Base-by-base conservation (phyloP, 2,329 filamentous ascomycete genomes). In the Fusarium mexicanum region DNA sequence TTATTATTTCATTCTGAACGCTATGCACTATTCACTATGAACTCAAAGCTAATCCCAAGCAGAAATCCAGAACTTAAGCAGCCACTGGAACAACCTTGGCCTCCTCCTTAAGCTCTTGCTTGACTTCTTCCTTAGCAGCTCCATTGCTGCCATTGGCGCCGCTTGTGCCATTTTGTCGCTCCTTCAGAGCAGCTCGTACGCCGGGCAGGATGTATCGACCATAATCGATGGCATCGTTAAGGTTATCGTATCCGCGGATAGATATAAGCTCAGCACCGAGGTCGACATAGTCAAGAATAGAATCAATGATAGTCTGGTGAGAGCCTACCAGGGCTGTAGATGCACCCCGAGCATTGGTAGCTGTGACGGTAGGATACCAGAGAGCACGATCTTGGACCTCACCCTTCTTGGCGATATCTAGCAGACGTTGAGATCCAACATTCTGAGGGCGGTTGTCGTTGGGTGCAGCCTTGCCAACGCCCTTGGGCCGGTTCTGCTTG, bases 351-450 rank as follows among this genome's bases (percentile, higher is more conserved):
- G 89, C 89, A 76, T 88, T 88, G 2, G 89, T 91, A 4, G 89
- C 89, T 5, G 88, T 90, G 9, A 91, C 89, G 1, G 89, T 91
- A 2, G 89, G 88, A 78, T 90, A 91, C 89, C 89, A 91, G n/a
- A 91, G 80, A 3, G 87, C 88, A 24, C 88, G 87, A 76, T 91
- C 89, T 72, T 91, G 89, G 5, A 91, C 86, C 75, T 90, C 88
- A 2, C 87, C 87, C 6, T 82, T 81, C 53, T 83, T 81, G 35
- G 89, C 89, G 71, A 91, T 90, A 14, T 90, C 88, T 0, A 91
- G 83, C 51, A 91, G 78, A 2, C 89, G 84, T 78, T 90, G 88
- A 0, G 88, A 90, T 2, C 89, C 89, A 1, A 88, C 87, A 69
- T 91, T 91, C 76, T 91, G 88, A 4, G 89, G 89, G 18, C 71